Base-by-base conservation (phyloP, 2,329 filamentous ascomycete genomes). In the Pestalotiopsis sp. region DNA sequence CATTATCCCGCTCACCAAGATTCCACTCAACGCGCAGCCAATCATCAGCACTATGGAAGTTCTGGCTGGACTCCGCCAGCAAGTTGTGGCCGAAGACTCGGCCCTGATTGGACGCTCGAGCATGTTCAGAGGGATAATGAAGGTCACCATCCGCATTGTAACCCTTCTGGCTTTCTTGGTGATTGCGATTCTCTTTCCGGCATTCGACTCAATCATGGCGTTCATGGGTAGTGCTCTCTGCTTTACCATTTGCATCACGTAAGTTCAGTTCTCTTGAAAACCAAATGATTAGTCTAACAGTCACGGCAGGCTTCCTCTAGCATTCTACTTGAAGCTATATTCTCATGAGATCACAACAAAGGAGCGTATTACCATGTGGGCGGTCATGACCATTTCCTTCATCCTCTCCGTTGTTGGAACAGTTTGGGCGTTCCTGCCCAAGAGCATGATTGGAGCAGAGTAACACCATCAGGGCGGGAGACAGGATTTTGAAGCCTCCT, bases 1-100 rank as follows among this genome's bases (percentile, higher is more conserved):
- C 76, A 94, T 98, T 77, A 97, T 98, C 71, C 96, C 95, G 0
- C 84, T 99, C 65, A 98, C 95, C 45, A 99, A 99, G 81, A 90
- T 98, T n/a, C 94, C 95, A 0, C 85, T 98, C 45, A 97, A 95
- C 78, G 92, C 93, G 9, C 91, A 95, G 1, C 96, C 95, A 12
- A 95, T 98, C 73, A 88, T 97, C 72, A 91, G 91, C 39, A 98
- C 94, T 0, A 81, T 93, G 66, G 96, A 98, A 82, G 89, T 96
- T 63, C 82, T 97, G 68, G 87, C 90, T 70, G 94, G 94, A 60
- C 86, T 98, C 58, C 90, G 77, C 27, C 79, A 79, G 66, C 70
- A 83, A 65, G 76, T 72, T 23, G 74, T 90, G 6, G 80, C 86
- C 17, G 82, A 82, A 65, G 82, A 82, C n/a, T 79, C 84, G 0